Evolutionary conservation across 169 alveolate species (phyloP).

Genomic region (Plasmodium gallinaceum): DNA sequence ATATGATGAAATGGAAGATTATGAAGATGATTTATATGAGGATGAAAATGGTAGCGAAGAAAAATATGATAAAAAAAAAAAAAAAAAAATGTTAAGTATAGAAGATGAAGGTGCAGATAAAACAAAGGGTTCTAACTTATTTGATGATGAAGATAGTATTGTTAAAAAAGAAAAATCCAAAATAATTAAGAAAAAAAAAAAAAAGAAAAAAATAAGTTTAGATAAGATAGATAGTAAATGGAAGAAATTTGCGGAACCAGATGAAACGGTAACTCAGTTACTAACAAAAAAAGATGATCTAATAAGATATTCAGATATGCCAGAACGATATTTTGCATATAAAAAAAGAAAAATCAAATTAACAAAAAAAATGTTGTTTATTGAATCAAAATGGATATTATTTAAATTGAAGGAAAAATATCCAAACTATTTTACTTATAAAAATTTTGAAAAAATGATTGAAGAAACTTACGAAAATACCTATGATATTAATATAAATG

Average conservation of each 20-base stretch:
- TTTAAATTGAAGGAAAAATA: slow-evolving; percentile 79
- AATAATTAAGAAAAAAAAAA: slow-evolving; percentile 27
- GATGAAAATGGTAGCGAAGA: slow-evolving; percentile 8
- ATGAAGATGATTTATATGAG: slow-evolving; percentile 19
- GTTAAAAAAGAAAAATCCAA: slow-evolving; percentile 20
- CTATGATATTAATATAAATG: slow-evolving; percentile 36
- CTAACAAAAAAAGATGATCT: slow-evolving; percentile 81
- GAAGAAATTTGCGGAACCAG: slow-evolving; percentile 81
- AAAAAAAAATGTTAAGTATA: slow-evolving; percentile 27
- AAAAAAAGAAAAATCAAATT: slow-evolving; percentile 51
- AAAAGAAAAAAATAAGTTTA: slow-evolving; percentile 9
- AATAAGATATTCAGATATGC: slow-evolving; percentile 81
- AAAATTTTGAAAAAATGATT: slow-evolving; percentile 77
- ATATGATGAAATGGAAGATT: slow-evolving; percentile 22
- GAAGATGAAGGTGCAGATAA: slow-evolving; percentile 27
- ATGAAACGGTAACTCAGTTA: slow-evolving; percentile 81
- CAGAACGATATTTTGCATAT: slow-evolving; percentile 80
- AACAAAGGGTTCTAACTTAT: slow-evolving; percentile 3
- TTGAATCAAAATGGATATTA: slow-evolving; percentile 85
- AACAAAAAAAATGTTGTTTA: slow-evolving; percentile 76
- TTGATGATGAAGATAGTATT: slow-evolving; percentile 31
- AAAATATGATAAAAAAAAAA: slow-evolving; percentile 19
- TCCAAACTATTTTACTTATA: slow-evolving; percentile 80
- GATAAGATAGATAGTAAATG: slow-evolving; percentile 15
- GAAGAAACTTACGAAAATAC: slow-evolving; percentile 79